Evolutionary conservation across 176 grass and related monocot genomes (phyloP).

Genomic region (Zizania latifolia): DNA sequence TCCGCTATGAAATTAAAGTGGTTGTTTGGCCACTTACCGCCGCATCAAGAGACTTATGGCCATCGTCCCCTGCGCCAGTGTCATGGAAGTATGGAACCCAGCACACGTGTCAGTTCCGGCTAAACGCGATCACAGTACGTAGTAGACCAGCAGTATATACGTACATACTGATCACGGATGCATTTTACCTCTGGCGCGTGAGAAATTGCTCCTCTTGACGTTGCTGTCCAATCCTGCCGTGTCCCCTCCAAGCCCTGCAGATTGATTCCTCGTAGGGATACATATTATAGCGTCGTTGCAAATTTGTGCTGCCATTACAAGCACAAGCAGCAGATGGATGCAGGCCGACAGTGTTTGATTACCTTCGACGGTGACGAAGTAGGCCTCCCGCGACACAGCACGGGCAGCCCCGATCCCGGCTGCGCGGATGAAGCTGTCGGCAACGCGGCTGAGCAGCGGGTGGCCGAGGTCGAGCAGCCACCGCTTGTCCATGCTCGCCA

Average conservation of each 20-base stretch:
- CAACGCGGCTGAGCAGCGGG: conserved; percentile 67
- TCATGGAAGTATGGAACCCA: not conserved
- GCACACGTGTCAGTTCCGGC: not conserved
- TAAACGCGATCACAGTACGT: not conserved
- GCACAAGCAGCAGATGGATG: too few relatives aligned
- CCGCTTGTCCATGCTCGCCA: conserved; percentile 43
- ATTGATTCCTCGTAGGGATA: too few relatives aligned
- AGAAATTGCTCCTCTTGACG: conserved; percentile 55
- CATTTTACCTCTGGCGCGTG: conserved; percentile 28
- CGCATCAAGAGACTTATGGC: conserved; percentile 71
- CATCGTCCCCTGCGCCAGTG: conserved; percentile 43
- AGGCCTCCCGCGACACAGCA: conserved; percentile 70
- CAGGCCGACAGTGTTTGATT: not conserved
- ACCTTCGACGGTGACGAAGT: conserved; percentile 68
- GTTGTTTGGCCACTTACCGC: conserved; percentile 36
- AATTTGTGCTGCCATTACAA: too few relatives aligned
- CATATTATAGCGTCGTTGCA: too few relatives aligned
- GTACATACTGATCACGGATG: too few relatives aligned
- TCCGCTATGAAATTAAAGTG: not conserved
- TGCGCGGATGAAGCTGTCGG: conserved; percentile 81
- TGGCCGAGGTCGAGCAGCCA: conserved; percentile 78
- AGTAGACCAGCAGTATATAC: too few relatives aligned
- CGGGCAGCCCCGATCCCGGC: conserved; percentile 71
- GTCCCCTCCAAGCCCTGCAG: conserved; percentile 25
- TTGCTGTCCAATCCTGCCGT: conserved; percentile 19